These are phyloP conservation scores for Polytrichum formosum DNA, from an alignment of 225 moss, liverwort and hornwort genomes.

Conservation along the genomic window DNA sequence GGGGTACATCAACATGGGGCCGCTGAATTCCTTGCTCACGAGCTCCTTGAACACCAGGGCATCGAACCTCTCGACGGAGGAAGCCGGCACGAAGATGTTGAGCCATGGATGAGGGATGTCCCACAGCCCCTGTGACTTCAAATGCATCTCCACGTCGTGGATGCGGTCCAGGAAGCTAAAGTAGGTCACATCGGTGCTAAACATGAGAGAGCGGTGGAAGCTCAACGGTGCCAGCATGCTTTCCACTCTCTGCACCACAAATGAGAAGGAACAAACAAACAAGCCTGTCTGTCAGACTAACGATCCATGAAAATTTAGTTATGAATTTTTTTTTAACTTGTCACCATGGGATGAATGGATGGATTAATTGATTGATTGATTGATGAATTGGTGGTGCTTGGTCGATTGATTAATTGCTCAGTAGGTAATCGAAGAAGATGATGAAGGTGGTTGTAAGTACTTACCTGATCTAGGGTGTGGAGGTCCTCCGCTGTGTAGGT, in stretches of 20 bases:
- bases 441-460: not conserved
- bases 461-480: conserved; percentile 55
- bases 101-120: conserved; percentile 86
- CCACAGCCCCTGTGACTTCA: conserved; percentile 54
- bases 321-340: no score
- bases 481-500: conserved; percentile 20
- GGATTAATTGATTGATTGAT: no score
- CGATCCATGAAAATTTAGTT: no score
- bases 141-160: conserved; percentile 42
- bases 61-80: conserved; percentile 53
- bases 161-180: conserved; percentile 76
- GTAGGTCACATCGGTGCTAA: conserved; percentile 49
- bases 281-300: no score
- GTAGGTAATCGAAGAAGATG: not conserved
- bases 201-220: conserved; percentile 50
- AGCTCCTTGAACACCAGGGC: conserved; percentile 51
- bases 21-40: conserved; percentile 35
- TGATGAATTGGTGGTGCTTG: no score
- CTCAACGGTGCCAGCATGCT: conserved; percentile 41
- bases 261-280: not conserved
- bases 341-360: no score
- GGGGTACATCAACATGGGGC: conserved; percentile 72
- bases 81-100: conserved; percentile 65
- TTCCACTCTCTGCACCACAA: conserved; percentile 42
- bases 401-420: no score